Base-by-base conservation (phyloP, 805 yeast genomes). In the Zygosaccharomyces lentus region DNA sequence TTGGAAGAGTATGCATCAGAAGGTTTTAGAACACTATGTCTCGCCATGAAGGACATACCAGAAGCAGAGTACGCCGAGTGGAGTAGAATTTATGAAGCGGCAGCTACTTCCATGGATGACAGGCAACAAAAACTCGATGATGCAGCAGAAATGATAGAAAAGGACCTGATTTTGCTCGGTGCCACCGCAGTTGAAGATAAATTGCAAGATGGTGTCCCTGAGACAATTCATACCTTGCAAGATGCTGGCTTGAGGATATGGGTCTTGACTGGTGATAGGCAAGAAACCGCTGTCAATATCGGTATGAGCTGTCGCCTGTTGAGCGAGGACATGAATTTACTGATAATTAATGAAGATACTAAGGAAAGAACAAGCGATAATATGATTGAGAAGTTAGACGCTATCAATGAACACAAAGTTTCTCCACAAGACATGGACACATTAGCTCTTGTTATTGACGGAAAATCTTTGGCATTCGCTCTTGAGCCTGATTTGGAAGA, bases 121-220 rank as follows among this genome's bases (percentile, higher is more conserved):
- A 77, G 99, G 65, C 68, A 82, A 21, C 81, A 80, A 23, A 81
- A 80, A 59, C 71, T 95, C 45, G 98, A 90, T 59, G 86, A 77
- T 7, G 95, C 85, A 9, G 98, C 99, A 0, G 96, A 91, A 58
- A 56, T 80, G 45, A 89, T 93, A 51, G 99, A 93, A 65, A 76
- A 72, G 30, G 84, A 86, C 50, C 69, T 93, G 53, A 82, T 82
- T 50, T 68, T 93, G 32, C 70, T 93, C 13, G 99, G 99, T 32
- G 98, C 98, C 1, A 95, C 99, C 30, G 99, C 99, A 1, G 93
- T 93, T 62, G 99, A 93, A 65, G 99, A 93, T 65, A 91, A 93
- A 62, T 72, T 93, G 39, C 99, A 93, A 69, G 98, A 91, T 47
- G 99, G 97, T 34, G 99, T 93, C 16, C 98, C 99, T 2, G 99